Percentiles rank a stretch among this genome's conserved stretches.
phyloP scores from a whole-genome alignment of 768 basidiomycete genomes.

The Wakefieldia striispora region DNA sequence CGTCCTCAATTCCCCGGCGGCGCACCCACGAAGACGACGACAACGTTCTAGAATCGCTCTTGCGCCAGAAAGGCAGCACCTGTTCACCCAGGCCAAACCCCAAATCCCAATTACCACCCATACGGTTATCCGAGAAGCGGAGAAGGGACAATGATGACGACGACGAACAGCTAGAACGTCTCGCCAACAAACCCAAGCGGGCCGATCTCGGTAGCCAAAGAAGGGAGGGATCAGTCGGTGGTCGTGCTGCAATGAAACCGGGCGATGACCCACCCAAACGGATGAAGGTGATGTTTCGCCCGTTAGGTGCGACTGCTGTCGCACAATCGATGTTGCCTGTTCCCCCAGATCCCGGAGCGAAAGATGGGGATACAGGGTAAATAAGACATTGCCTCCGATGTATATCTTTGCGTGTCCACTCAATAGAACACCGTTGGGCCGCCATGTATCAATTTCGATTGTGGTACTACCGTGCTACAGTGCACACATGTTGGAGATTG shows the following conservation, averaged over 20 bases:
- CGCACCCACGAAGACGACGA: constrained; percentile 48
- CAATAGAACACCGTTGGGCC: background rate
- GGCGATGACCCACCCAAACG: constrained; percentile 56
- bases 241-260: constrained; percentile 28
- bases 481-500: too few species aligned
- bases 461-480: background rate
- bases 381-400: background rate
- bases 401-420: background rate
- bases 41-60: constrained; percentile 54
- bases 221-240: constrained; percentile 27
- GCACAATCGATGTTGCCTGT: constrained; percentile 38
- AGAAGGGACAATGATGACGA: constrained; percentile 71
- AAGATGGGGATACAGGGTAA: constrained; percentile 76
- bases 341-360: constrained; percentile 63
- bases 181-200: constrained; percentile 58
- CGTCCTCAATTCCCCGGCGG: constrained; percentile 47
- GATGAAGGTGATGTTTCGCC: constrained; percentile 70
- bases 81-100: constrained; percentile 37
- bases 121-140: constrained; percentile 68
- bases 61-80: constrained; percentile 35
- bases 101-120: constrained; percentile 36
- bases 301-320: constrained; percentile 23
- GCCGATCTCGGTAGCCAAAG: constrained; percentile 49
- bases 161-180: constrained; percentile 59
- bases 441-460: constrained; percentile 9